Base-by-base conservation (phyloP, 768 basidiomycete species). In the Lyophyllum atratum region DNA sequence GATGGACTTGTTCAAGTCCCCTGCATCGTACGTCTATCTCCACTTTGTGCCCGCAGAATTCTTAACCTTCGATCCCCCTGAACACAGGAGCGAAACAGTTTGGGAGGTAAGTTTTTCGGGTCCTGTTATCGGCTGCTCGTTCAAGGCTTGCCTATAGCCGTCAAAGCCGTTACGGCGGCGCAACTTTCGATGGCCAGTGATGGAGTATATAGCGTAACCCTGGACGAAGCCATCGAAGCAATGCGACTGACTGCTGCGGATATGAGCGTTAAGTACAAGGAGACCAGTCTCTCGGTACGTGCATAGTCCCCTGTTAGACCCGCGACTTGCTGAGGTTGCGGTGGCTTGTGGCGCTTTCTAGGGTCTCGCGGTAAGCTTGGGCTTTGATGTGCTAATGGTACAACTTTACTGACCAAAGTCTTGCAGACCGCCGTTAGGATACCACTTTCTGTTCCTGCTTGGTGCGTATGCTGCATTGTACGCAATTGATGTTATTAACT, bases 231-330 rank as follows among this genome's bases (percentile, higher is more conserved):
- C 2, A 97, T 98, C 54, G 92, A 93, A 70, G 94, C 95, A 4
- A 96, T 96, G 93, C 80, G 92, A 22, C 69, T 96, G 47, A 97
- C 94, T 6, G 95, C 95, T 25, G 79, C 83, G n/a, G 92, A 95
- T 70, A 96, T 96, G 93, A 93, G 92, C 59, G 83, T 90, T 63
- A 93, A 95, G 71, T 95, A 96, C 70, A 97, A 96, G 69, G 95
- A 98, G 73, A 98, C 95, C 0, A 93, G 90, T 71, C 82, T 98
- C 61, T 93, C 92, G 39, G 93, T 90, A 66, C 61, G 87, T 74
- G 33, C 45, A 14, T 28, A 5, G 26, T 11, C 9, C 24, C 24
- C 8, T 7, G 34, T 15, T 17, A 29, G 17, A 3, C 17, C 8
- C 29, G 3, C 8, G 2, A 29, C 17, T 47, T 29, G 15, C 22